Evolutionary conservation across 2,329 filamentous ascomycete species (phyloP).

Genomic region (Verticillium longisporum): DNA sequence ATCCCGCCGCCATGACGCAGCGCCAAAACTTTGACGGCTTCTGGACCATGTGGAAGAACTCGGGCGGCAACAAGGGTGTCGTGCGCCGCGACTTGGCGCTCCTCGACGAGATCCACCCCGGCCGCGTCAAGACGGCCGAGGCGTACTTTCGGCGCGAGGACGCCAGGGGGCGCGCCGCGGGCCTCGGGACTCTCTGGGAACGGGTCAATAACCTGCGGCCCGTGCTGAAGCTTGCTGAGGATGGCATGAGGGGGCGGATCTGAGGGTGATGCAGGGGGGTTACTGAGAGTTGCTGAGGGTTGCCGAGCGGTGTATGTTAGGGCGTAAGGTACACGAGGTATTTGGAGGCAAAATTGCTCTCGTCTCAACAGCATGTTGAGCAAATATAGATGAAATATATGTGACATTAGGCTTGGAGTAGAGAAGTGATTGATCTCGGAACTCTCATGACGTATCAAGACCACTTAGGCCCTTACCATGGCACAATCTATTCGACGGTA

Average conservation of each 20-base stretch:
- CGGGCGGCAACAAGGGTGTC: slow-evolving; percentile 31
- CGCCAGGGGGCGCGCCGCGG: slow-evolving; percentile 18
- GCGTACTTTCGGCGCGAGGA: slow-evolving; percentile 39
- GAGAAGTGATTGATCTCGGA: too few relatives aligned
- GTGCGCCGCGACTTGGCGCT: slow-evolving; percentile 38
- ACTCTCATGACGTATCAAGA: too few relatives aligned
- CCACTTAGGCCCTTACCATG: too few relatives aligned
- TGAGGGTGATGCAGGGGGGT: too few relatives aligned
- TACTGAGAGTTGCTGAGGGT: too few relatives aligned
- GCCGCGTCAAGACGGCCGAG: slow-evolving; percentile 37
- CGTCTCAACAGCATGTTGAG: too few relatives aligned
- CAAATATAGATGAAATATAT: too few relatives aligned
- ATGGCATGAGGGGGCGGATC: neutral
- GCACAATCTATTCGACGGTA: too few relatives aligned
- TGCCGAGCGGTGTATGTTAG: too few relatives aligned
- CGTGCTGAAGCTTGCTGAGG: neutral
- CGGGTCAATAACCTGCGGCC: slow-evolving; percentile 21
- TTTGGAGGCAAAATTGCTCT: too few relatives aligned
- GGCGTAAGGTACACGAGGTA: too few relatives aligned
- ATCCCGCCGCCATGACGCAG: slow-evolving; percentile 21
- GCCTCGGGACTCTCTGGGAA: slow-evolving; percentile 23
- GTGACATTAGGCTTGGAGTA: too few relatives aligned
- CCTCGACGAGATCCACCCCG: slow-evolving; percentile 44
- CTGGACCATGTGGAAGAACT: slow-evolving; percentile 38
- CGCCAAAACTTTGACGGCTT: slow-evolving; percentile 42